These are phyloP conservation scores for Solanum chaucha DNA, from an alignment of 257 asterid species.

Conservation along the genomic window DNA sequence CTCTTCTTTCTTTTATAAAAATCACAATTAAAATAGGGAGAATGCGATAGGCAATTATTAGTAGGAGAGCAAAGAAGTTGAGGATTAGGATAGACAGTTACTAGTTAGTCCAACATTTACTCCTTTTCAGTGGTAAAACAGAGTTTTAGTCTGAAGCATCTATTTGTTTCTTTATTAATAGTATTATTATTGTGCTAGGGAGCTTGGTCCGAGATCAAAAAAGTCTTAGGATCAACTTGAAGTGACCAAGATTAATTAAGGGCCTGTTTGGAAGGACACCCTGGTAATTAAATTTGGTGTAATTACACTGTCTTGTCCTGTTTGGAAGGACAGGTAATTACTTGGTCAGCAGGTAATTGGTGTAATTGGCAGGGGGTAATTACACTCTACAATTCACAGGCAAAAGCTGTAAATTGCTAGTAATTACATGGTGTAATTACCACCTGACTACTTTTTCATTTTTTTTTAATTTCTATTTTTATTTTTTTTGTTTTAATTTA, in stretches of 20 bases:
- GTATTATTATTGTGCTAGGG: not conserved
- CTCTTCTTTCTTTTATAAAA: not conserved
- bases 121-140: not conserved
- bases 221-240: not conserved
- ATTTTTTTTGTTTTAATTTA: too few species aligned
- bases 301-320: too few species aligned
- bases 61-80: not conserved
- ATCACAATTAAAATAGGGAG: not conserved
- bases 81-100: not conserved
- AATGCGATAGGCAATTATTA: not conserved
- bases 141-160: not conserved
- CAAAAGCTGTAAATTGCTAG: too few species aligned
- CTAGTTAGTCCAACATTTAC: accelerated
- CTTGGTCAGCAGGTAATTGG: too few species aligned
- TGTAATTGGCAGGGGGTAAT: too few species aligned
- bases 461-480: too few species aligned
- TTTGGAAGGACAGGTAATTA: too few species aligned
- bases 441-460: too few species aligned
- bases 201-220: not conserved
- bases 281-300: too few species aligned
- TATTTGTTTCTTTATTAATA: not conserved
- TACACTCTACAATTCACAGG: too few species aligned
- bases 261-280: too few species aligned
- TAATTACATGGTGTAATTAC: too few species aligned
- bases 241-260: not conserved